Evolutionary conservation across 306 rosid genomes (phyloP).

Genomic region (Abrus pulchellus): DNA sequence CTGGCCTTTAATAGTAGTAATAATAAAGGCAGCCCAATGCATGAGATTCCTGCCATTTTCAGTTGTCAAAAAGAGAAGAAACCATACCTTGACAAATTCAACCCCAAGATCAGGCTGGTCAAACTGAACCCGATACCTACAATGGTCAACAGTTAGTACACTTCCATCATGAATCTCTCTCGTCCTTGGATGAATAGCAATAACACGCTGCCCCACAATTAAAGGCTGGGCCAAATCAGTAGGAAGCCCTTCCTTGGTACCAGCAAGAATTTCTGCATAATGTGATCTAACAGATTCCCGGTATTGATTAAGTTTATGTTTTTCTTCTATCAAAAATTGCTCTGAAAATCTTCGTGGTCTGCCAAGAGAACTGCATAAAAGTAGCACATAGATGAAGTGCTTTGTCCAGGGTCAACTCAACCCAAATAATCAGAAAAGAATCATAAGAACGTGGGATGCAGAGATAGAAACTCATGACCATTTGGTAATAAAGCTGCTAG

Average conservation of each 20-base stretch:
- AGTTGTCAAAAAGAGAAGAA: slow-evolving; percentile 36
- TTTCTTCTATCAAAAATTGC: slow-evolving; percentile 87
- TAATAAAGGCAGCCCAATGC: slow-evolving; percentile 14
- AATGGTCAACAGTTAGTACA: slow-evolving; percentile 76
- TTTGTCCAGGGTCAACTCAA: slow-evolving; percentile 40
- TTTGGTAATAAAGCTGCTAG: slow-evolving; percentile 29
- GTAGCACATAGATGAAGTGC: slow-evolving; percentile 43
- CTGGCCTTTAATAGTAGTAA: slow-evolving; percentile 1
- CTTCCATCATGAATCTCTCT: slow-evolving; percentile 90
- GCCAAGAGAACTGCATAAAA: slow-evolving; percentile 89
- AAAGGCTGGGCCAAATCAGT: slow-evolving; percentile 90
- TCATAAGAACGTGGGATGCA: slow-evolving; percentile 23
- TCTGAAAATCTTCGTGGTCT: slow-evolving; percentile 91
- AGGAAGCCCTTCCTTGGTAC: slow-evolving; percentile 89
- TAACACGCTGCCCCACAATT: slow-evolving; percentile 82
- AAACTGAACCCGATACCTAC: slow-evolving; percentile 82
- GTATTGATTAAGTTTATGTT: slow-evolving; percentile 84
- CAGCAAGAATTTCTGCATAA: slow-evolving; percentile 89
- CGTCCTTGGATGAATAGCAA: slow-evolving; percentile 81
- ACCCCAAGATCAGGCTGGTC: slow-evolving; percentile 84
- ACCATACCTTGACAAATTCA: slow-evolving; percentile 80
- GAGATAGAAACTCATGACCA: slow-evolving; percentile 24
- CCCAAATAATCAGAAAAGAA: slow-evolving; percentile 23
- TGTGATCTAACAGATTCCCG: slow-evolving; percentile 87
- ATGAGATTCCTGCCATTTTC: not conserved